A percentile compares a stretch with the other conserved stretches of the same genome.
Evolutionary conservation across 352 stramenopile genomes (phyloP).

Genomic region (Globisporangium splendens): DNA sequence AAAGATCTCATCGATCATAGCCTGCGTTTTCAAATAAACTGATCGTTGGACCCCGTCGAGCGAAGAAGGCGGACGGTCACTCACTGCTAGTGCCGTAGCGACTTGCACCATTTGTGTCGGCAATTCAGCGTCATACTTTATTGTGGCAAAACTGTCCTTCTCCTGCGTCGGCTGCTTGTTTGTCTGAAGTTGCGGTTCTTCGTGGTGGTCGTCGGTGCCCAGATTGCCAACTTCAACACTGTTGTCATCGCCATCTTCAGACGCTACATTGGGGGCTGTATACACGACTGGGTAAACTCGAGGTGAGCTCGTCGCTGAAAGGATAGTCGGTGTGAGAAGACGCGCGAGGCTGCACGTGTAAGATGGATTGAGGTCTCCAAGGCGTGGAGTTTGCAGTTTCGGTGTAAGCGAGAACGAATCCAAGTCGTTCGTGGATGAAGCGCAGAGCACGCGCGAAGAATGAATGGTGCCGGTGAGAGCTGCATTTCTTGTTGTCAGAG

Average conservation of each 20-base stretch:
- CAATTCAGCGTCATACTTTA: neutral
- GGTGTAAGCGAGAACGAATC: neutral
- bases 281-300: slow-evolving; percentile 9
- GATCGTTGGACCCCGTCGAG: slow-evolving; percentile 6
- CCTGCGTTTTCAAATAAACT: slow-evolving; percentile 30
- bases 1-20: slow-evolving; percentile 38
- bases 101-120: slow-evolving; percentile 16
- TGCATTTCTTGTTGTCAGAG: neutral
- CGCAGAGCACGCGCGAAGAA: too few relatives aligned
- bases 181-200: neutral
- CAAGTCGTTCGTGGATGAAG: neutral
- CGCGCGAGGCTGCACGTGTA: slow-evolving; percentile 4
- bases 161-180: neutral
- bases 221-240: neutral
- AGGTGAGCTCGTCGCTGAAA: neutral
- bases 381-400: neutral
- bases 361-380: neutral
- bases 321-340: neutral
- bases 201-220: neutral
- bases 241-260: neutral
- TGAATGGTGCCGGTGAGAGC: too few relatives aligned
- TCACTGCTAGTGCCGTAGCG: neutral
- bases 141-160: neutral
- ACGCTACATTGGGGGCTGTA: neutral
- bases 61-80: neutral